Conservation (phyloP, 805 yeast genomes). For the Zygotorulaspora sp. region DNA sequence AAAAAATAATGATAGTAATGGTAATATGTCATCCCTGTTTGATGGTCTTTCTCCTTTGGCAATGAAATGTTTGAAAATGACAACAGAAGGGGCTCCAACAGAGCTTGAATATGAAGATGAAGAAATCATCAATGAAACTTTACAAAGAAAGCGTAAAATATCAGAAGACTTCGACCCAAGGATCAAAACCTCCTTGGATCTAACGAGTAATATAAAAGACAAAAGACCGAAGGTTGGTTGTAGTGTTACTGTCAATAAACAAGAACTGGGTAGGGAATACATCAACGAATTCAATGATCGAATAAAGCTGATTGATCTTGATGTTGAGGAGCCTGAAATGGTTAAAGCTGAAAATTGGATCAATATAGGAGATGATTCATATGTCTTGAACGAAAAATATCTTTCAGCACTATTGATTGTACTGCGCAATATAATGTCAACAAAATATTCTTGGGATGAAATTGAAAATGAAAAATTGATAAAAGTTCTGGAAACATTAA, state of each 20-base stretch:
- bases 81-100: too few relatives aligned
- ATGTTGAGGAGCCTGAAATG: conserved; percentile 2
- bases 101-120: conserved; percentile 6
- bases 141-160: conserved; percentile 5
- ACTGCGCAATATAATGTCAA: conserved; percentile 18
- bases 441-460: conserved; percentile 12
- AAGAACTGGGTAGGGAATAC: conserved; percentile 21
- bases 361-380: conserved; percentile 9
- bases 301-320: conserved; percentile 10
- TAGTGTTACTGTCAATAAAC: conserved; percentile 23
- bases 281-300: conserved; percentile 20
- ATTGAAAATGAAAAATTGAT: conserved; percentile 12
- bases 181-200: background rate
- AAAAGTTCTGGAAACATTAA: conserved; percentile 19
- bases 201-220: conserved; percentile 1
- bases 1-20: background rate
- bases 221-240: conserved; percentile 21
- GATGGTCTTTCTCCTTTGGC: conserved; percentile 28
- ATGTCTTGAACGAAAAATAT: conserved; percentile 14
- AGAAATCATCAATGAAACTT: conserved; percentile 4
- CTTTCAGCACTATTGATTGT: conserved; percentile 17
- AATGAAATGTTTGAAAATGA: conserved; percentile 11
- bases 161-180: conserved; percentile 1
- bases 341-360: conserved; percentile 23
- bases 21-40: conserved; percentile 11